Conservation (phyloP, 1,284 basidiomycete genomes). For the Chondrostereum purpureum region DNA sequence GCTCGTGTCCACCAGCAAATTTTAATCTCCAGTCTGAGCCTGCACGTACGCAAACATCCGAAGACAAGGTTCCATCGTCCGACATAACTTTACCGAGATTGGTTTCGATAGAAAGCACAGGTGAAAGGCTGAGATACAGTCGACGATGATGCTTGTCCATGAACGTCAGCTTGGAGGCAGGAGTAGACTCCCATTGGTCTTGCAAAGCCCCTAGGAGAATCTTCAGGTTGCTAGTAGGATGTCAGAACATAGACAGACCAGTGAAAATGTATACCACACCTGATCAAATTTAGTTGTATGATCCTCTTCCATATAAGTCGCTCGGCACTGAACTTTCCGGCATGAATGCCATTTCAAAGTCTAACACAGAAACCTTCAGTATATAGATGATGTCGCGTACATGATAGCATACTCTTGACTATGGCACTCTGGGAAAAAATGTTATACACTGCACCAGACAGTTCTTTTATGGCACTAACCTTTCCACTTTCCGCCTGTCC, state of each 20-base stretch:
- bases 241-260: conserved; percentile 16
- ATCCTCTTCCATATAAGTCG: conserved; percentile 54
- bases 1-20: conserved; percentile 11
- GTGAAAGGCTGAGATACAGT: conserved; percentile 47
- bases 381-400: background rate
- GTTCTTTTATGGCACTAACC: conserved; percentile 19
- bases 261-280: conserved; percentile 49
- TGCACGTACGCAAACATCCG: conserved; percentile 49
- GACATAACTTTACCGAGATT: conserved; percentile 40
- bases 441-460: background rate
- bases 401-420: conserved; percentile 43
- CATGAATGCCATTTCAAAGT: conserved; percentile 62
- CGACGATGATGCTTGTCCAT: conserved; percentile 29
- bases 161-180: conserved; percentile 16
- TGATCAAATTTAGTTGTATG: conserved; percentile 63
- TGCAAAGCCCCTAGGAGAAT: conserved; percentile 24
- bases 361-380: conserved; percentile 31
- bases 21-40: conserved; percentile 51
- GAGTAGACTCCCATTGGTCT: conserved; percentile 36
- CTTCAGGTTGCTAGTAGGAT: conserved; percentile 1
- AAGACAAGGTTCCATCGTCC: conserved; percentile 17
- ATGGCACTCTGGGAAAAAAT: conserved; percentile 43
- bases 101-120: conserved; percentile 53
- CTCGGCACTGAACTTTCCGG: conserved; percentile 53
- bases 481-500: conserved; percentile 68